Base-by-base conservation (phyloP, 768 basidiomycete genomes). In the Lactarius sp. region DNA sequence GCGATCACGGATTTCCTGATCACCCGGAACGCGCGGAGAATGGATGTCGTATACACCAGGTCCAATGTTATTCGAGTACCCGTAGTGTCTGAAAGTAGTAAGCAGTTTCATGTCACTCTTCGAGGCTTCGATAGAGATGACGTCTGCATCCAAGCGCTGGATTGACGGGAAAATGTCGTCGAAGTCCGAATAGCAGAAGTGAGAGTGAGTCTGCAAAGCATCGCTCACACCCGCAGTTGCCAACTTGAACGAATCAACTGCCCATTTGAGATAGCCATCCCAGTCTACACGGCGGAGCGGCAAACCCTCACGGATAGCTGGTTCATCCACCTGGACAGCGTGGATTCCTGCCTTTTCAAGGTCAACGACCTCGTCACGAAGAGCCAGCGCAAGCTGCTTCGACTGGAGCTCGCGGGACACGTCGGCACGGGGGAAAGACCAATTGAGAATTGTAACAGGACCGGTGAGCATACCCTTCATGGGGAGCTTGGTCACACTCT, bases 381-480 rank as follows among this genome's bases (percentile, higher is more conserved):
- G 92, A 60, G 97, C 89, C 68, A 99, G 85, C 60, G 97, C 97
- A 69, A 99, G 86, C 77, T 99, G 97, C 82, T 95, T 94, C 75
- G 94, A 94, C 80, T 99, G 97, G 68, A 95, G 77, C 79, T 98
- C 96, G 74, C 92, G 92, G 59, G 90, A 85, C 69, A 98, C 90
- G 74, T 99, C 97, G 69, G 93, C 93, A 76, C 97, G 96, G 73
- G 97, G 97, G 95, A 99, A 99, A 39, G 97, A 98, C 97, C 97
- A 99, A 84, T 98, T 98, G 77, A 98, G 86, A 78, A 99, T 97
- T 66, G 94, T 94, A 75, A 98, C 95, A 20, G 94, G 95, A 67
- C 96, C 96, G 61, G 96, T 95, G 61, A 98, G 83, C 97, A 98
- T 98, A 70, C 96, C 96, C 87, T 99, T 99, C 93, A 99, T 94